Conservation (phyloP, 768 basidiomycete genomes). For the Astraeus odoratus region DNA sequence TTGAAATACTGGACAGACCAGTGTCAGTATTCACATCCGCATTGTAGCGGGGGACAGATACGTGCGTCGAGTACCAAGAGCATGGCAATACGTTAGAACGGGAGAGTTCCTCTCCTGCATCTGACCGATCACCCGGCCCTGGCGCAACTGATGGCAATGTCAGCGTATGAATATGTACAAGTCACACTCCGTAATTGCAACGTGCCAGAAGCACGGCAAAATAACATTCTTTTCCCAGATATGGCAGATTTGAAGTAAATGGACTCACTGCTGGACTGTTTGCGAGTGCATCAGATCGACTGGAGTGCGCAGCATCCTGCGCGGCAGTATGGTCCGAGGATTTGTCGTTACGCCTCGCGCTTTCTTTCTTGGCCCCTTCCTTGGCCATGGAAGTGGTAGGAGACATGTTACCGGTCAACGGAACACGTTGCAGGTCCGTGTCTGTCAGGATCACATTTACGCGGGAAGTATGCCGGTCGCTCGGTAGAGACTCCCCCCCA, state of each 20-base stretch:
- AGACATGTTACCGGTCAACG: background rate
- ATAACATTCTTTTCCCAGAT: conserved; percentile 6
- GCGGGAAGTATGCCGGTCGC: conserved; percentile 8
- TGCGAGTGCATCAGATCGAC: conserved; percentile 8
- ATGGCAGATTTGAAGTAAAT: conserved; percentile 14
- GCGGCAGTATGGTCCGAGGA: conserved; percentile 3
- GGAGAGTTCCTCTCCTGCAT: conserved; percentile 6
- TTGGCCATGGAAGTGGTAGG: background rate
- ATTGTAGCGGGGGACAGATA: background rate
- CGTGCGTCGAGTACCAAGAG: conserved; percentile 22
- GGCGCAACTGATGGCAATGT: conserved; percentile 19
- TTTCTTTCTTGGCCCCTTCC: conserved; percentile 6
- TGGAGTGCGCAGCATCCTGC: background rate
- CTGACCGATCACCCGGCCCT: conserved; percentile 4
- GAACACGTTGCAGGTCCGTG: background rate
- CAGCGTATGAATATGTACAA: conserved; percentile 16
- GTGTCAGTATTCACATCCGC: background rate
- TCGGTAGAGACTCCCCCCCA: conserved; percentile 11
- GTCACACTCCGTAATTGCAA: conserved; percentile 7
- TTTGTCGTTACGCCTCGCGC: conserved; percentile 4
- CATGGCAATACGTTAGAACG: conserved; percentile 15
- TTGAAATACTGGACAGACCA: conserved; percentile 12
- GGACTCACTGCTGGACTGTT: conserved; percentile 20
- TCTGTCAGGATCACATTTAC: conserved; percentile 2
- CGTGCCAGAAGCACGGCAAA: conserved; percentile 8